Conservation (phyloP, 2,329 filamentous ascomycete species). For the Beauveria medogensis region DNA sequence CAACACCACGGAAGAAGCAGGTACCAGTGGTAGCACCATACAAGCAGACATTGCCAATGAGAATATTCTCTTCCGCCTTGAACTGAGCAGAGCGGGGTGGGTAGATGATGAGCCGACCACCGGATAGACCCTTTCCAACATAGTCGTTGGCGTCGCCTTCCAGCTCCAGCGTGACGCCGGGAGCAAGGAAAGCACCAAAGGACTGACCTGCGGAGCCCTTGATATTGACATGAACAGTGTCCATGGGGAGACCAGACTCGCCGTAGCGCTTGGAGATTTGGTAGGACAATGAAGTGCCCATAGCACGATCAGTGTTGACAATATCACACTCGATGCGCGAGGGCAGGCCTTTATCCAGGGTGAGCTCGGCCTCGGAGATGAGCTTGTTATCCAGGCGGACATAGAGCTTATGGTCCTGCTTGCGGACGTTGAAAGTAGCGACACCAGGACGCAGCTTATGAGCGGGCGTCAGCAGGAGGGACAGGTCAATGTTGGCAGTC, state of each 20-base stretch:
- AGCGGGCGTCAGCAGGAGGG: constrained; percentile 87
- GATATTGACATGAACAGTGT: constrained; percentile 93
- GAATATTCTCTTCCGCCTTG: constrained; percentile 92
- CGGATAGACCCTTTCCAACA: constrained; percentile 90
- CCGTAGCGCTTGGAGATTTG: constrained; percentile 91
- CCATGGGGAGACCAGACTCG: constrained; percentile 78
- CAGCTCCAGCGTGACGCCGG: constrained; percentile 87
- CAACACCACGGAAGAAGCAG: constrained; percentile 95
- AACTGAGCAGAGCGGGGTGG: constrained; percentile 83
- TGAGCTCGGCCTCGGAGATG: constrained; percentile 89
- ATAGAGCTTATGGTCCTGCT: constrained; percentile 92
- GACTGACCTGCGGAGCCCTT: constrained; percentile 95
- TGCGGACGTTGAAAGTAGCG: constrained; percentile 94
- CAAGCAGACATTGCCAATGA: constrained; percentile 89
- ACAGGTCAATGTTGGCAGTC: constrained; percentile 88
- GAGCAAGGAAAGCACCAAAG: constrained; percentile 88
- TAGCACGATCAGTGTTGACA: constrained; percentile 89
- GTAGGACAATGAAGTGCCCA: constrained; percentile 91
- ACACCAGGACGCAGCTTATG: constrained; percentile 91
- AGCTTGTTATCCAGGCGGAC: constrained; percentile 94
- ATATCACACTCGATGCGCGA: constrained; percentile 93
- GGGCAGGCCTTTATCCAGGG: constrained; percentile 87
- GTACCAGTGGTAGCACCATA: constrained; percentile 88
- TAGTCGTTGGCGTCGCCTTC: constrained; percentile 97
- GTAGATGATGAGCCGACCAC: constrained; percentile 87